Evolutionary conservation across 2,329 filamentous ascomycete genomes (phyloP).

Genomic region (Pseudogymnoascus sp.): DNA sequence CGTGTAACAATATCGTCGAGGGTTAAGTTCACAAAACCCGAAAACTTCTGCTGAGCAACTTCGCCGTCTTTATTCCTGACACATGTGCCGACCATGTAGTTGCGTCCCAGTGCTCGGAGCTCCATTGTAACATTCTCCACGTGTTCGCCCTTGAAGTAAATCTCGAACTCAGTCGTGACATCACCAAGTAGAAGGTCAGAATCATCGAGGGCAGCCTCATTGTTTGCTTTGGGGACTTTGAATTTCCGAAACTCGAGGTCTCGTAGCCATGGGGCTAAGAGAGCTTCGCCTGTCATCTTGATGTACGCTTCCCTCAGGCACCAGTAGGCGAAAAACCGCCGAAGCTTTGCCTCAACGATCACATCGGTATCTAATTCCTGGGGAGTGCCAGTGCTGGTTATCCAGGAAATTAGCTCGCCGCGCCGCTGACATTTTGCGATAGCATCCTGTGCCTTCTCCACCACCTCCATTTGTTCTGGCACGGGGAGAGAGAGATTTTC

Average conservation of each 20-base stretch:
- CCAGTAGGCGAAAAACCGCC: conserved; percentile 70
- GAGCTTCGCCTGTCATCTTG: conserved; percentile 73
- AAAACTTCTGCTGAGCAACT: background rate
- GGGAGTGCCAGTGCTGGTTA: conserved; percentile 23
- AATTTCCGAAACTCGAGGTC: conserved; percentile 62
- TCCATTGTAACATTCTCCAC: conserved; percentile 25
- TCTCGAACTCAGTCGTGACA: conserved; percentile 16
- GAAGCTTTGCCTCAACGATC: conserved; percentile 52
- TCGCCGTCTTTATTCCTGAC: conserved; percentile 12
- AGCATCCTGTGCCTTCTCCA: conserved; percentile 10
- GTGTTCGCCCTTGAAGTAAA: conserved; percentile 20
- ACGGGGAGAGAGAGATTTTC: conserved; percentile 25
- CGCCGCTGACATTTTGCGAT: conserved; percentile 23
- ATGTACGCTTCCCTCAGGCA: conserved; percentile 74
- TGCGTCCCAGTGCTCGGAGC: conserved; percentile 21
- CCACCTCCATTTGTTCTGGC: background rate
- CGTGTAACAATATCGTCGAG: background rate
- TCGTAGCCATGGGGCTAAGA: conserved; percentile 64
- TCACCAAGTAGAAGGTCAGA: conserved; percentile 17
- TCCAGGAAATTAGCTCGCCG: conserved; percentile 14
- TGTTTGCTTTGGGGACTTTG: conserved; percentile 15
- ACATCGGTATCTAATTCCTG: conserved; percentile 25
- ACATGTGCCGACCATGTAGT: conserved; percentile 26
- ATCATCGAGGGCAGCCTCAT: conserved; percentile 12
- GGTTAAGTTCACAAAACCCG: background rate